These are phyloP conservation scores for Nemophila menziesii DNA, from an alignment of 257 asterid genomes.

Conservation along the genomic window DNA sequence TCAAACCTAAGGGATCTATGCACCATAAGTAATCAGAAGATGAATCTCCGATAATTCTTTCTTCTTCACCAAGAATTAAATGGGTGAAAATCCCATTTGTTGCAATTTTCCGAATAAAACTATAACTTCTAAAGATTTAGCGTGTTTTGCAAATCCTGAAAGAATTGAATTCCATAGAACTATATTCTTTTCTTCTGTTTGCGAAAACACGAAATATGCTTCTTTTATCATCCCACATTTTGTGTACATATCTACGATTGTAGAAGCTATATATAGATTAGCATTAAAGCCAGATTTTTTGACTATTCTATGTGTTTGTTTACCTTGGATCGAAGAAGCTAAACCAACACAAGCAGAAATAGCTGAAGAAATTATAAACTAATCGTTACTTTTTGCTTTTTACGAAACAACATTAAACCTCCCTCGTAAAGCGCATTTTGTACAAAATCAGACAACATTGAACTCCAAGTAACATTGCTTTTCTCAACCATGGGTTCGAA, in stretches of 20 bases:
- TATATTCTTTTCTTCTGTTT: constrained; percentile 43
- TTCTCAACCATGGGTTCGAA: constrained; percentile 44
- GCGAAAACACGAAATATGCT: constrained; percentile 43
- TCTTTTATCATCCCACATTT: constrained; percentile 72
- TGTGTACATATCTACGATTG: constrained; percentile 79
- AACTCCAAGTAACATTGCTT: constrained; percentile 82
- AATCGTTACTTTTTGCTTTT: constrained; percentile 33
- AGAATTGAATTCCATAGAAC: constrained; percentile 79
- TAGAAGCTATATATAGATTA: constrained; percentile 40
- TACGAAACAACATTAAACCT: constrained; percentile 43
- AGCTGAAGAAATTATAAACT: constrained; percentile 48
- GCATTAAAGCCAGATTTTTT: constrained; percentile 39
- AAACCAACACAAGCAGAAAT: constrained; percentile 70
- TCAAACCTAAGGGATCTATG: too few species aligned
- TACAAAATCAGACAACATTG: constrained; percentile 80
- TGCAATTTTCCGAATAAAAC: constrained; percentile 83
- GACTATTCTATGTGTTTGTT: constrained; percentile 49
- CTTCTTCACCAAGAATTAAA: too few species aligned
- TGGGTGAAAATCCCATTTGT: constrained; percentile 38
- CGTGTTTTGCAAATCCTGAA: constrained; percentile 74
- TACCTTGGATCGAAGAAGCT: constrained; percentile 83
- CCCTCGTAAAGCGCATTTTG: constrained; percentile 65
- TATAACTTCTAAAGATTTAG: constrained; percentile 63
- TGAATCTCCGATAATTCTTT: too few species aligned
- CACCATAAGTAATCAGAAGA: too few species aligned